Conservation (phyloP, 1,284 basidiomycete genomes). For the Boletus hoseneyae region DNA sequence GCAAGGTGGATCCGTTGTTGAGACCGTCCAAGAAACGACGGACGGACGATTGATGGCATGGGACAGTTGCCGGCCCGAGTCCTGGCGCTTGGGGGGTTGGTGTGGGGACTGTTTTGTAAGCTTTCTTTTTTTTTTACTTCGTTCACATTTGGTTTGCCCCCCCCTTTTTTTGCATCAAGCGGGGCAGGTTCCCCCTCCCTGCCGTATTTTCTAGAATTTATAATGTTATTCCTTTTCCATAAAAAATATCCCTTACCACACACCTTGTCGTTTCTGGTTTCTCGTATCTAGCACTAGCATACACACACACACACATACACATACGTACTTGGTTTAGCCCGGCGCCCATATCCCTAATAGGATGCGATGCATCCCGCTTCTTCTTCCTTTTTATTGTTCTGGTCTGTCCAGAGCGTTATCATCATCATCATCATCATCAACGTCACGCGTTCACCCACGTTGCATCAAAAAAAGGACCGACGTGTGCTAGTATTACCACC, state of each 20-base stretch:
- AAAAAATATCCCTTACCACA: neutral
- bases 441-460: too few species aligned
- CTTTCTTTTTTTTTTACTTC: neutral
- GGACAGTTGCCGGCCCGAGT: too few species aligned
- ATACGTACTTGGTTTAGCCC: too few species aligned
- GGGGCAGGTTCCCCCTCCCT: neutral
- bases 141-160: neutral
- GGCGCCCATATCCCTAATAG: too few species aligned
- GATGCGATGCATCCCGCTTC: too few species aligned
- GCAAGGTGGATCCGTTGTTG: constrained; percentile 23
- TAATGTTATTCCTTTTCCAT: constrained; percentile 21
- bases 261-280: neutral
- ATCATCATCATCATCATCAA: too few species aligned
- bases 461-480: too few species aligned
- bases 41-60: constrained; percentile 29
- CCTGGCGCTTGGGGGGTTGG: neutral
- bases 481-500: too few species aligned
- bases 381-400: too few species aligned
- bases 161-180: neutral
- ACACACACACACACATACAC: too few species aligned
- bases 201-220: neutral
- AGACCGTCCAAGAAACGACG: constrained; percentile 32
- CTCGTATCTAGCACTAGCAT: neutral
- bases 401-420: too few species aligned
- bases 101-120: neutral